Evolutionary conservation across 331 rosid species (phyloP).

Genomic region (Prunus yedoensis): DNA sequence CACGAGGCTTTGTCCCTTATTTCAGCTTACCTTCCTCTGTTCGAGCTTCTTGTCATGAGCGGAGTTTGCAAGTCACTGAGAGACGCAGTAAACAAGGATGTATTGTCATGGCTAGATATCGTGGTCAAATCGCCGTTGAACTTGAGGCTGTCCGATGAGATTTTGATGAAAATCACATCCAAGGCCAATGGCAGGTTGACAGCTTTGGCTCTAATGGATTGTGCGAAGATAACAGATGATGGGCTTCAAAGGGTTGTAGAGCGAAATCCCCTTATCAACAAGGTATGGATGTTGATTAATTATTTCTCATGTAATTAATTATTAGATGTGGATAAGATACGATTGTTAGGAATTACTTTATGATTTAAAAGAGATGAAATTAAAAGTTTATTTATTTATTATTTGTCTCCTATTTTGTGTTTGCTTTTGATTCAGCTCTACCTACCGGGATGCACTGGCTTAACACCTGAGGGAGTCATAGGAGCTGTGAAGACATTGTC

Average conservation of each 20-base stretch:
- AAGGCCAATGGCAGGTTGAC: conserved; percentile 60
- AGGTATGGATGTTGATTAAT: conserved; percentile 43
- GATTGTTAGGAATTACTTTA: conserved; percentile 18
- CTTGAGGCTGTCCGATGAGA: conserved; percentile 44
- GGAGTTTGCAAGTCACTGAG: conserved; percentile 57
- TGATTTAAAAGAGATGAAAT: neutral
- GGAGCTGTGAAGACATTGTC: conserved; percentile 55
- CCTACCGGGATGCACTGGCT: conserved; percentile 69
- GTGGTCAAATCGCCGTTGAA: conserved; percentile 55
- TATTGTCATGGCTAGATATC: conserved; percentile 66
- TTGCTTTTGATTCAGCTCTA: conserved; percentile 52
- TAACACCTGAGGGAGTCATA: conserved; percentile 72
- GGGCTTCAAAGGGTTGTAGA: conserved; percentile 56
- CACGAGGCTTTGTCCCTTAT: conserved; percentile 64
- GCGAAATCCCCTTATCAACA: conserved; percentile 56
- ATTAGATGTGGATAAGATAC: conserved; percentile 32
- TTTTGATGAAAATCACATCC: conserved; percentile 46
- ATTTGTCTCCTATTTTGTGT: neutral
- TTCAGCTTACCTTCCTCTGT: conserved; percentile 55
- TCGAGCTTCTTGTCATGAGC: conserved; percentile 59
- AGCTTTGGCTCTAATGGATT: conserved; percentile 56
- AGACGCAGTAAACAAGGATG: conserved; percentile 58
- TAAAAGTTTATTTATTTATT: no score
- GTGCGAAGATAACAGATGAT: conserved; percentile 57
- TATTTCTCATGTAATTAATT: neutral